Evolutionary conservation across 2,329 filamentous ascomycete genomes (phyloP), one percentile per base, ranked within the genome.

Genomic region (Pyrenophora graminea): DNA sequence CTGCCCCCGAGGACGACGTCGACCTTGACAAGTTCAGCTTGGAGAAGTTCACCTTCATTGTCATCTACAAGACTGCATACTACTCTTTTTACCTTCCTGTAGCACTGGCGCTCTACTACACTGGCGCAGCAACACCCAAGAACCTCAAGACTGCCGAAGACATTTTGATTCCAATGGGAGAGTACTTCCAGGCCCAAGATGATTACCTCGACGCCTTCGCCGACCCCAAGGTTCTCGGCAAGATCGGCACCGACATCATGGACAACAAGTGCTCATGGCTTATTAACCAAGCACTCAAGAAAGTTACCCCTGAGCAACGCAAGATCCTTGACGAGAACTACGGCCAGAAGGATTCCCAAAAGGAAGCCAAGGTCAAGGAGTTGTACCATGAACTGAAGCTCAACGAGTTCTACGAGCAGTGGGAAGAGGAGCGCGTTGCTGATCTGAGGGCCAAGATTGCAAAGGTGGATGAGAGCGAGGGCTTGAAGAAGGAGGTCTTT

Each of bases 231-330:
- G 85, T 91, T 69, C 94, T 99, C 73, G 94, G 94, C 76, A 99
- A 99, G 85, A 96, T 97, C 61, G 94, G 94, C 62, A 99, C 94
- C 54, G 94, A 99, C 71, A 99, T 99, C 76, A 87, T 92, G 82
- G 94, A 99, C 80, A 99, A 99, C 85, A 99, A 99, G 84, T 99
- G 94, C 83, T 95, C 90, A 36, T 99, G 94, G 94, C 80, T 99
- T 53, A 84, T 99, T 76, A 99, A 99, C 83, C 88, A 96, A 77
- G 94, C 94, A 39, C 82, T 99, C 53, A 82, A 86, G 73, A 83
- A 88, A 56, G 89, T 85, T 59, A 92, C 83, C 2, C 86, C 90
- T 1, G 91, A 93, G 74, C 94, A 99, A 82, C 86, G 91, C 70
- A 82, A 89, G 77, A 76, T 95, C 33, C 86, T 99, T 44, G 91